Evolutionary conservation across 140 eudicot genomes (phyloP), one percentile per base, ranked within the genome.

Genomic region (Stevia rebaudiana): DNA sequence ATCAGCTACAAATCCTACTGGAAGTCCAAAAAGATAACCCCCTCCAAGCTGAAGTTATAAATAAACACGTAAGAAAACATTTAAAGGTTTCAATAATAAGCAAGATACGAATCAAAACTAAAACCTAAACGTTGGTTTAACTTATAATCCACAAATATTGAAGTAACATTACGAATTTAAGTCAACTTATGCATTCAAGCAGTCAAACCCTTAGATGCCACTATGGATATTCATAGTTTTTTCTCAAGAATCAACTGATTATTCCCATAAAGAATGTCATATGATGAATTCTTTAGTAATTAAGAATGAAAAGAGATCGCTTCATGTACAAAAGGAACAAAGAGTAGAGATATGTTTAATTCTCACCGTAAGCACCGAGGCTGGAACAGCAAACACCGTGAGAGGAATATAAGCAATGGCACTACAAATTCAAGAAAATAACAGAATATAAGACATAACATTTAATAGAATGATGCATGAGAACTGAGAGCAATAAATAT

Each of bases 361-460:
- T 68, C 87, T 81, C 80, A 90, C 96, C 72, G 98, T 92, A 74
- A 92, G 98, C 67, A 92, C 81, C 6, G 98, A 92, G 55, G 95
- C 98, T 3, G 98, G 98, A 71, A 88, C 95, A 7, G 87, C 98
- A 64, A 92, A 81, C 68, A 92, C 80, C 13, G 98, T 92, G 17
- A 92, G 80, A 71, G 98, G 98, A 67, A 92, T 83, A 66, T 92
- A 92, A 30, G 98, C 95, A 73, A 88, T 62, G 68, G 98, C 96
- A 77, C 98, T 92, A 82, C 81, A 78, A 53, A 62, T 33, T 41
- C 68, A 33, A 43, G 11, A 61, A 40, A 12, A 59, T 46, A 40
- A 18, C 30, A 52, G 42, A 42, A 17, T 24, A 42, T 46, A 37
- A 70, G 70, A 31, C 46, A 59, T 7, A 63, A 53, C 11, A 56